phyloP scores from a whole-genome alignment of 495 filamentous ascomycete genomes.

The Barbatosphaeria neglecta region DNA sequence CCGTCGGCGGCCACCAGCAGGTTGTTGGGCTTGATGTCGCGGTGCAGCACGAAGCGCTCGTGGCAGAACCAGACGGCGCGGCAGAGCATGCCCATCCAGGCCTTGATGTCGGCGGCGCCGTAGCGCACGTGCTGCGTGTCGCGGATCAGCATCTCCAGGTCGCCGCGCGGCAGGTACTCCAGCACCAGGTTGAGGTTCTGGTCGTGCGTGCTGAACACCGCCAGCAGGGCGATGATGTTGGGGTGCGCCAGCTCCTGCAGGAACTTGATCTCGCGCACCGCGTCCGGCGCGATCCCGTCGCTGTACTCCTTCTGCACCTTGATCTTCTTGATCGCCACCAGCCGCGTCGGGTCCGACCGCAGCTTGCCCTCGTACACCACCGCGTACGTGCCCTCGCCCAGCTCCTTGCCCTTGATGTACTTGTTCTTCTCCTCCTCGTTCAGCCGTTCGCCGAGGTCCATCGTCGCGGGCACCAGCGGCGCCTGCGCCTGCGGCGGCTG shows the following conservation, averaged over 20 bases:
- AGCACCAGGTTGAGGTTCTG: conserved; percentile 86
- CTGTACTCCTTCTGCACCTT: conserved; percentile 73
- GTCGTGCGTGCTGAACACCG: conserved; percentile 87
- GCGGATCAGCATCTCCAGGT: conserved; percentile 87
- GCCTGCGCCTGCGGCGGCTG: conserved; percentile 1
- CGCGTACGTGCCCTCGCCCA: conserved; percentile 96
- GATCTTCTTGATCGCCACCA: conserved; percentile 97
- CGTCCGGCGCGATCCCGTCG: conserved; percentile 86
- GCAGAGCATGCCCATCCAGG: conserved; percentile 96
- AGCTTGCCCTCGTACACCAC: conserved; percentile 83
- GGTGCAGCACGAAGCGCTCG: conserved; percentile 84
- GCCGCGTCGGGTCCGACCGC: conserved; percentile 48
- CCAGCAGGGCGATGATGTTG: conserved; percentile 83
- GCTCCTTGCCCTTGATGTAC: conserved; percentile 83
- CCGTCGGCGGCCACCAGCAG: conserved; percentile 86
- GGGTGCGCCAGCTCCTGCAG: conserved; percentile 92
- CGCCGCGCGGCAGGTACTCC: conserved; percentile 81
- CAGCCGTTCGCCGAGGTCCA: conserved; percentile 71
- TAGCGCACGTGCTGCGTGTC: conserved; percentile 58
- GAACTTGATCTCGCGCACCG: conserved; percentile 88
- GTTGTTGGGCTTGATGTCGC: conserved; percentile 99
- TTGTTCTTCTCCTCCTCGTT: conserved; percentile 78
- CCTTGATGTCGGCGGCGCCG: conserved; percentile 75
- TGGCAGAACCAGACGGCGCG: conserved; percentile 95
- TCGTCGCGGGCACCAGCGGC: conserved; percentile 3